These are phyloP conservation scores for Prillingera fragicola DNA, from an alignment of 1,284 basidiomycete species.

Conservation along the genomic window DNA sequence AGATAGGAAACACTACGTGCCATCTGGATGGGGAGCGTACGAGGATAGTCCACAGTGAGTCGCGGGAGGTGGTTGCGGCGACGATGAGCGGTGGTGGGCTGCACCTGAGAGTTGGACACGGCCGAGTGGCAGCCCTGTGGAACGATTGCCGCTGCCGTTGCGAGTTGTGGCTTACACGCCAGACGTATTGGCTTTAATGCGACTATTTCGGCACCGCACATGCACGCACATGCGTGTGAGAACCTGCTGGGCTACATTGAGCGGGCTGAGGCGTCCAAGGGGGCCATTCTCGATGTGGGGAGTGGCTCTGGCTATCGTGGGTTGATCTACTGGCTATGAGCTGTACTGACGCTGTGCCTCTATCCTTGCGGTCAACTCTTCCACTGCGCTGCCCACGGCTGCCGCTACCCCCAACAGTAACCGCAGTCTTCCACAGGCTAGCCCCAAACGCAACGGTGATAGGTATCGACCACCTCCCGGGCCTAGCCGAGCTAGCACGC, in stretches of 20 bases:
- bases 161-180: not conserved
- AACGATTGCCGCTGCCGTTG: not conserved
- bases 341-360: not conserved
- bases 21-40: constrained; percentile 26
- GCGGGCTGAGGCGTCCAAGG: constrained; percentile 11
- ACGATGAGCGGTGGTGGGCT: too few relatives aligned
- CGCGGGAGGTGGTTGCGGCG: too few relatives aligned
- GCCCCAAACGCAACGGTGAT: constrained; percentile 61
- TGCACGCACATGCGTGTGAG: constrained; percentile 47
- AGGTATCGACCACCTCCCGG: constrained; percentile 85
- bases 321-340: constrained; percentile 29
- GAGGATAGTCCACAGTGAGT: constrained; percentile 47
- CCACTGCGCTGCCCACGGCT: not conserved
- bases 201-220: constrained; percentile 49
- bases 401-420: constrained; percentile 28
- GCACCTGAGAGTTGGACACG: not conserved
- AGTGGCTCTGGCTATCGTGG: constrained; percentile 61
- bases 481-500: constrained; percentile 65
- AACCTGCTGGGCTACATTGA: constrained; percentile 33
- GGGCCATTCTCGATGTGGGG: constrained; percentile 44
- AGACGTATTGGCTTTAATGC: constrained; percentile 46
- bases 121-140: not conserved
- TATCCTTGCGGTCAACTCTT: not conserved
- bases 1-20: constrained; percentile 43
- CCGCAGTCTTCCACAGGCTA: constrained; percentile 69